phyloP scores from a whole-genome alignment of 495 filamentous ascomycete genomes.

The Penicillium atrosanguineum region DNA sequence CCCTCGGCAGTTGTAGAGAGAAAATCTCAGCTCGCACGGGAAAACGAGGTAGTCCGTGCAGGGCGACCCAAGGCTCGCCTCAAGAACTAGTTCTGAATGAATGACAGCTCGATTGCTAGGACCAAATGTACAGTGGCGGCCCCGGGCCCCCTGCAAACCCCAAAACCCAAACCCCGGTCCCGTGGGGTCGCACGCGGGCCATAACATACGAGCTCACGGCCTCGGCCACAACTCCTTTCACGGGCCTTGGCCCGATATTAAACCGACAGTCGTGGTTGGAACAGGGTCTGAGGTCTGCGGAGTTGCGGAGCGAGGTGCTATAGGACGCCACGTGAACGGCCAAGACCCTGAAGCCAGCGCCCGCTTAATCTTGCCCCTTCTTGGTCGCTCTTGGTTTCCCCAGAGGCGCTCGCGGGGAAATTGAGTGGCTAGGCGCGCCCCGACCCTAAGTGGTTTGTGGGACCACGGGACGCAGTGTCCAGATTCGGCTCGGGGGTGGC shows the following conservation, averaged over 20 bases:
- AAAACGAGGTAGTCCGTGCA: background rate
- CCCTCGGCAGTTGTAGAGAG: background rate
- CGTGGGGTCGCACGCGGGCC: background rate
- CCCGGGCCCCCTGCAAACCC: background rate
- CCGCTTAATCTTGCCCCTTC: background rate
- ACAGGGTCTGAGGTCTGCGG: background rate
- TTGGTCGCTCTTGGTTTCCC: background rate
- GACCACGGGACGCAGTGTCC: slow-evolving; percentile 3
- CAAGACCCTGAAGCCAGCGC: background rate
- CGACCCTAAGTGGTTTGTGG: background rate
- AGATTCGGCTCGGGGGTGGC: background rate
- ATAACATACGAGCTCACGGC: background rate
- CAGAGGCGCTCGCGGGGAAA: background rate
- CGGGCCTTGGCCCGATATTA: slow-evolving; percentile 12
- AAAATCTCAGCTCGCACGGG: background rate
- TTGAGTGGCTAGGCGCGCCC: background rate
- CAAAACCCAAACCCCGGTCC: background rate
- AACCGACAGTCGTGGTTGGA: slow-evolving; percentile 4
- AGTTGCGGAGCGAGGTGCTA: background rate
- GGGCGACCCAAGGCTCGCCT: background rate
- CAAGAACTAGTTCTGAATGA: too few species aligned
- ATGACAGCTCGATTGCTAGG: too few species aligned
- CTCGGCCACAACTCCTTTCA: slow-evolving; percentile 1
- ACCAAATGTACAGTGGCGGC: too few species aligned
- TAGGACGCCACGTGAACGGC: slow-evolving; percentile 12